Conservation (phyloP, 805 yeast species). For the Sugiyamaella marilandica region DNA sequence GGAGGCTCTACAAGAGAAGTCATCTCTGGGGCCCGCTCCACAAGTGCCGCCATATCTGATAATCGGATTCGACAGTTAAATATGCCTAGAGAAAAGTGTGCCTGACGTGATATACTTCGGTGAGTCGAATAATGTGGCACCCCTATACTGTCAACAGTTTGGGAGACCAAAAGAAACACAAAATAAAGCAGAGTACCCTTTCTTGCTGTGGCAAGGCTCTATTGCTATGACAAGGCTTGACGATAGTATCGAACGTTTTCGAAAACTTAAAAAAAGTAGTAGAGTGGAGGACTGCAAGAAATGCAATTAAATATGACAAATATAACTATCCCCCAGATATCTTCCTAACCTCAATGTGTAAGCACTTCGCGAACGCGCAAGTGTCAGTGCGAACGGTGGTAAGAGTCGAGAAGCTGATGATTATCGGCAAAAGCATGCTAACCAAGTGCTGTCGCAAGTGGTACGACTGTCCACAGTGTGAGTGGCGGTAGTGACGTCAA, state of each 20-base stretch:
- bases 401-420: not conserved
- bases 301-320: conserved; percentile 1
- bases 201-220: too few relatives aligned
- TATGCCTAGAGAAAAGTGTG: too few relatives aligned
- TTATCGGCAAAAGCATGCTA: not conserved
- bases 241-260: too few relatives aligned
- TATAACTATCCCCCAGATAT: not conserved
- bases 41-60: not conserved
- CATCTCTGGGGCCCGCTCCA: not conserved
- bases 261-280: not conserved
- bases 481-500: conserved; percentile 2
- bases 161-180: too few relatives aligned
- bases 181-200: not conserved
- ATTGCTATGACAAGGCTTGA: too few relatives aligned
- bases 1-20: conserved; percentile 42
- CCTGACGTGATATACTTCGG: too few relatives aligned
- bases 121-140: too few relatives aligned
- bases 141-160: not conserved
- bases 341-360: conserved; percentile 24
- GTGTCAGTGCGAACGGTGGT: conserved; percentile 32
- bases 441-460: conserved; percentile 30
- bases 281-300: not conserved
- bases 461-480: conserved; percentile 34
- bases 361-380: conserved; percentile 32
- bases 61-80: too few relatives aligned